Base-by-base conservation (phyloP, 306 rosid species). In the Ammopiptanthus mongolicus region DNA sequence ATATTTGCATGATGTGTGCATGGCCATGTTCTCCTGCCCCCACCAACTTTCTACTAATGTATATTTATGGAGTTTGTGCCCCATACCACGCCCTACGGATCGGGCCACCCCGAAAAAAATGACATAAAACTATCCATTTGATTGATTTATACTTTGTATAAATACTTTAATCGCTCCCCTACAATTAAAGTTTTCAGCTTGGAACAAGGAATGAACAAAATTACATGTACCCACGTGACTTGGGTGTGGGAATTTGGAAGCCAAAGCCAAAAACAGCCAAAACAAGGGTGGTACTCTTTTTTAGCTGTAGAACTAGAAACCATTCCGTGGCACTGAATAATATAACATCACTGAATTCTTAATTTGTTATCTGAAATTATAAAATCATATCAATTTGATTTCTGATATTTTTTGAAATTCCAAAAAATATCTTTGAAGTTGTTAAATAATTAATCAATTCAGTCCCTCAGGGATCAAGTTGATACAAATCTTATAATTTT, bases 191-290 rank as follows among this genome's bases (percentile, higher is more conserved):
- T 19, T 9, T 36, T 65, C 46, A 61, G 71, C 73, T 75, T 53
- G 53, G 51, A 65, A 21, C 68, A 76, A 58, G 78, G 73, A 80
- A 67, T 77, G 84, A 78, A 73, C 77, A 75, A 41, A 62, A 51
- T n/a, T 41, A 60, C 84, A 83, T 80, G 81, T 51, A 75, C 65
- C 34, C 90, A 84, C 70, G 89, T 86, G 88, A 80, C 53, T 73
- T 53, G 5, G 37, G 23, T 47, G 70, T 33, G 53, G 59, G 48
- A 73, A 8, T 31, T 9, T 23, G 51, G 39, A 72, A 44, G 75
- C 77, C 69, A 65, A 58, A 48, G 33, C 61, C 68, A 66, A 66
- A 70, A 51, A 37, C 78, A 55, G 76, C 82, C 71, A 62, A 79
- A 58, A 61, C 48, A 9, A 36, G 9, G 25, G 6, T 48, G 17